Evolutionary conservation across 1,139 yeast genomes (phyloP).

Genomic region (Sugiyamaella pinicola): DNA sequence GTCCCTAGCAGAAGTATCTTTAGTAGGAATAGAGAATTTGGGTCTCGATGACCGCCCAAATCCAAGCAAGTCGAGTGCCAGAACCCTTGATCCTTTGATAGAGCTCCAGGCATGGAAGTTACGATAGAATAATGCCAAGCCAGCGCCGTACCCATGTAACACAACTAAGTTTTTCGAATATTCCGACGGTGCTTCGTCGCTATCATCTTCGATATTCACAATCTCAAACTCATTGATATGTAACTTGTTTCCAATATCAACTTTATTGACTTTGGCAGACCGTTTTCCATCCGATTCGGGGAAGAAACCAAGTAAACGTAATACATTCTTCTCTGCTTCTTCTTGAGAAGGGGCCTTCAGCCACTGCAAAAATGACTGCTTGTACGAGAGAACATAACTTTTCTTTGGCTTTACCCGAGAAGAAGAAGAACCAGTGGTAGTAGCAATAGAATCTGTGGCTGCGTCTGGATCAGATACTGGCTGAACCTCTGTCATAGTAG

Average conservation of each 20-base stretch:
- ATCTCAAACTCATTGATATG: slow-evolving; percentile 56
- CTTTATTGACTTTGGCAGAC: slow-evolving; percentile 51
- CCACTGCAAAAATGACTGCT: slow-evolving; percentile 50
- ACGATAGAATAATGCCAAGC: slow-evolving; percentile 75
- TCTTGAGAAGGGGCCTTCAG: slow-evolving; percentile 43
- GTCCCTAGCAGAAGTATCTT: slow-evolving; percentile 35
- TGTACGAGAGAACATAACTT: slow-evolving; percentile 32
- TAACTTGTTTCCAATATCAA: slow-evolving; percentile 52
- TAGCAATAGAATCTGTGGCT: background rate
- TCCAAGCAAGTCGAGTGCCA: slow-evolving; percentile 75
- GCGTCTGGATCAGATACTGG: background rate
- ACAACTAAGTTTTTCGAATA: slow-evolving; percentile 54
- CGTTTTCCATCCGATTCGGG: slow-evolving; percentile 55
- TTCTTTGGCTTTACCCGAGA: background rate
- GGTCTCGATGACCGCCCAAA: slow-evolving; percentile 79
- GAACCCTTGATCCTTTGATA: slow-evolving; percentile 49
- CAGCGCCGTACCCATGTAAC: slow-evolving; percentile 87
- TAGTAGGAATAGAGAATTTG: slow-evolving; percentile 40
- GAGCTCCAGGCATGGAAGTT: slow-evolving; percentile 55
- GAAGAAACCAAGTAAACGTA: slow-evolving; percentile 58
- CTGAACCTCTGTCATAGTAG: background rate
- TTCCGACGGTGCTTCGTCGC: slow-evolving; percentile 4
- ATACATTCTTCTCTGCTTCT: slow-evolving; percentile 46
- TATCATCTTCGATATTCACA: slow-evolving; percentile 25
- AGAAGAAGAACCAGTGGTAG: background rate